A percentile compares a stretch with the other conserved stretches of the same genome.
These are phyloP conservation scores for Colletotrichum tropicale DNA, from an alignment of 2,329 filamentous ascomycete genomes.

Conservation along the genomic window DNA sequence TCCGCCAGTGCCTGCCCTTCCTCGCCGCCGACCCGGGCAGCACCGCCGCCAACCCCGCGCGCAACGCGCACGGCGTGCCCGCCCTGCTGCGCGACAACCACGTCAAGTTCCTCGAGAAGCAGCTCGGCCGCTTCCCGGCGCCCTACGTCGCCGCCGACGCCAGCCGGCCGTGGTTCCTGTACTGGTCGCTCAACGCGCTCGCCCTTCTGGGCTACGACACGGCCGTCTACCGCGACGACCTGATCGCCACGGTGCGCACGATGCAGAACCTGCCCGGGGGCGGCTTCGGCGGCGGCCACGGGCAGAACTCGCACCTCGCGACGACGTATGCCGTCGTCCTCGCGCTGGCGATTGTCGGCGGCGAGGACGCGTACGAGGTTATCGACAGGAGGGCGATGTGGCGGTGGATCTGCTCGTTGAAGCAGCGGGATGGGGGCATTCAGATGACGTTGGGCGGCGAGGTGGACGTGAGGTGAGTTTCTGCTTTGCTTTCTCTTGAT, in stretches of 20 bases:
- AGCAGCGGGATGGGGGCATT: slow-evolving; percentile 90
- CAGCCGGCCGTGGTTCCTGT: slow-evolving; percentile 90
- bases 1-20: slow-evolving; percentile 71
- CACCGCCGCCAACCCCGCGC: slow-evolving; percentile 29
- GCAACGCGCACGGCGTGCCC: slow-evolving; percentile 77
- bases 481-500: background rate
- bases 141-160: slow-evolving; percentile 80
- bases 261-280: slow-evolving; percentile 79
- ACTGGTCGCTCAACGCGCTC: slow-evolving; percentile 85
- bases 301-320: slow-evolving; percentile 87
- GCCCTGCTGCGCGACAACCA: slow-evolving; percentile 70
- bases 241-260: slow-evolving; percentile 76
- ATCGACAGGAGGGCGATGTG: slow-evolving; percentile 87
- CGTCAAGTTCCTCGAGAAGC: slow-evolving; percentile 65
- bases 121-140: slow-evolving; percentile 67
- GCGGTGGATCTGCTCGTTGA: slow-evolving; percentile 86
- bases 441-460: slow-evolving; percentile 85
- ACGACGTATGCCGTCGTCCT: slow-evolving; percentile 86
- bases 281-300: slow-evolving; percentile 93
- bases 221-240: slow-evolving; percentile 67
- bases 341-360: slow-evolving; percentile 78
- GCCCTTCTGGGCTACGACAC: slow-evolving; percentile 78
- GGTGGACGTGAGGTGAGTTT: slow-evolving; percentile 81
- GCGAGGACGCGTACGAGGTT: slow-evolving; percentile 72
- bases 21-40: slow-evolving; percentile 48